A percentile compares a stretch with the other conserved stretches of the same genome.
Conservation (phyloP, 2,329 filamentous ascomycete species). For the Rugonectria rugulosa region DNA sequence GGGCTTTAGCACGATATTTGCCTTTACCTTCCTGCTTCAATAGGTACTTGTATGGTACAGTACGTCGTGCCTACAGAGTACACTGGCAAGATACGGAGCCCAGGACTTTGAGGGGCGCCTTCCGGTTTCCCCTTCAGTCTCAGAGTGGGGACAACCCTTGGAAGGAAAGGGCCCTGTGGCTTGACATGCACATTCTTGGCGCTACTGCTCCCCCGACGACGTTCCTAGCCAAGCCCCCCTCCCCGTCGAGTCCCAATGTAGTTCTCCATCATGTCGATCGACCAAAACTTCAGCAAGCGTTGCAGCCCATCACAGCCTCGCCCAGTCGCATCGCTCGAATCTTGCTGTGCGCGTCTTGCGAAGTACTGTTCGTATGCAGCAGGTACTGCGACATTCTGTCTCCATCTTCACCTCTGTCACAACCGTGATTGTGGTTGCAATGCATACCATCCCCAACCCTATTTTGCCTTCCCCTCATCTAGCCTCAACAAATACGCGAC, state of each 20-base stretch:
- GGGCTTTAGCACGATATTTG: neutral
- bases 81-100: too few species aligned
- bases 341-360: neutral
- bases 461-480: conserved; percentile 2
- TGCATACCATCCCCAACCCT: neutral
- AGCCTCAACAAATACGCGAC: neutral
- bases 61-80: too few species aligned
- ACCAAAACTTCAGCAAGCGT: conserved; percentile 4
- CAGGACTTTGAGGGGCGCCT: too few species aligned
- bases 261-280: conserved; percentile 14
- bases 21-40: too few species aligned
- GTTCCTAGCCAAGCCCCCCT: conserved; percentile 1
- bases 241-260: conserved; percentile 10
- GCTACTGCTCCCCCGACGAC: neutral
- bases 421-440: neutral
- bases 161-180: conserved; percentile 1
- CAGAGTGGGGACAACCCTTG: neutral
- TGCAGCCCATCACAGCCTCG: conserved; percentile 12
- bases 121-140: too few species aligned
- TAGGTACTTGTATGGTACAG: too few species aligned
- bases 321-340: conserved; percentile 2
- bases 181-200: conserved; percentile 11
- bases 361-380: too few species aligned
- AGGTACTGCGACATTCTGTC: too few species aligned
- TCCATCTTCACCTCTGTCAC: neutral